Conservation (phyloP, 1,284 basidiomycete species). For the Cryptococcus sp. region DNA sequence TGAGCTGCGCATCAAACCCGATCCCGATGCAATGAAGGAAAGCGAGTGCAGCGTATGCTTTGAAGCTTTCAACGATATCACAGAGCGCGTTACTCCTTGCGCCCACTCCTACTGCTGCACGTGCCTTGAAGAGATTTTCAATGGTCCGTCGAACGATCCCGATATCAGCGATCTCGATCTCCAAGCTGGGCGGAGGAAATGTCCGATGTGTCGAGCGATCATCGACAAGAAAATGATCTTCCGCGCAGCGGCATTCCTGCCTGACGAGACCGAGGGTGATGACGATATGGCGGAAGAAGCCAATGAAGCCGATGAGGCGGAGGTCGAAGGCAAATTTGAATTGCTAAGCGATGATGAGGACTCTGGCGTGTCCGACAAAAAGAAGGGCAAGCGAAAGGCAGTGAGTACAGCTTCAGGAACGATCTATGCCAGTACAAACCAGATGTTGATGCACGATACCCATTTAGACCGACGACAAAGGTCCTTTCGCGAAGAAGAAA, state of each 20-base stretch:
- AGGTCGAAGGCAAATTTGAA: conserved; percentile 13
- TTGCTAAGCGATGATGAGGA: conserved; percentile 7
- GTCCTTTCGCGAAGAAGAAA: conserved; percentile 3
- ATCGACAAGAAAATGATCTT: conserved; percentile 40
- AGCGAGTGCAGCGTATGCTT: conserved; percentile 46
- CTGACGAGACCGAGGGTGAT: conserved; percentile 57
- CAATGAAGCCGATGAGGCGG: conserved; percentile 43
- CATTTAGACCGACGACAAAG: not conserved
- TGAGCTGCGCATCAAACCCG: conserved; percentile 10
- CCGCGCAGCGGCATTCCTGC: conserved; percentile 40
- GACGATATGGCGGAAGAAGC: conserved; percentile 55
- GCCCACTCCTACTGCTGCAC: conserved; percentile 45
- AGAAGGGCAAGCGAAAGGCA: conserved; percentile 40
- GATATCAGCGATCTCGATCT: conserved; percentile 37
- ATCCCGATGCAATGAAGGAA: conserved; percentile 25
- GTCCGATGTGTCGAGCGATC: conserved; percentile 47
- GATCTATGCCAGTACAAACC: not conserved
- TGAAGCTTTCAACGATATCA: conserved; percentile 32
- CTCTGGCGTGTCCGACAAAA: conserved; percentile 10
- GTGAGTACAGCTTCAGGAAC: conserved; percentile 19
- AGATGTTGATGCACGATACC: not conserved
- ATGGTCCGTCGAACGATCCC: conserved; percentile 25
- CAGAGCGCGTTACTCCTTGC: conserved; percentile 45
- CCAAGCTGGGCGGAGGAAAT: conserved; percentile 33
- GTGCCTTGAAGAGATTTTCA: conserved; percentile 45